Base-by-base conservation (phyloP, 345 rosid genomes). In the Camelina laxa region DNA sequence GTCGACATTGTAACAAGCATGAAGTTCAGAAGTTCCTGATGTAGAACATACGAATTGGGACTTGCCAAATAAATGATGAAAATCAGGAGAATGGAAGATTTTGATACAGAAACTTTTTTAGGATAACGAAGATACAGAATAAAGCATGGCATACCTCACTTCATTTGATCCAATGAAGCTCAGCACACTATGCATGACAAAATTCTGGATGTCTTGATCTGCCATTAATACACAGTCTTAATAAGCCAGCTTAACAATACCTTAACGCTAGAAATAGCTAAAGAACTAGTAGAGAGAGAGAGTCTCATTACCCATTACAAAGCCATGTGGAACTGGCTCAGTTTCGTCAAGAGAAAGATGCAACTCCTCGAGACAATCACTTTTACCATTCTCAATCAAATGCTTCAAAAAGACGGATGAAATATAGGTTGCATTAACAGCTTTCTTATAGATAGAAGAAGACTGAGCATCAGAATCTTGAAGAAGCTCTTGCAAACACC, bases 1-100 rank as follows among this genome's bases (percentile, higher is more conserved):
- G 99, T 87, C 61, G 99, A 87, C 97, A 95, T 90, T 1, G 91
- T 86, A 65, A 89, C 82, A 54, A 89, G 87, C 86, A 87, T 77
- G 89, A 96, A 96, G 79, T 85, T 87, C 51, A 96, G 88, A 87
- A 92, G 79, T 89, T 96, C 97, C 80, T 87, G 98, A 82, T 96
- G 99, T 73, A 91, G 84, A 68, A 81, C 76, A 74, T 87, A 87
- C 48, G 94, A 84, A 44, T 80, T 84, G 70, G 89, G 84, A 76
- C 99, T 96, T 73, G 89, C 79, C 39, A 80, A 65, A 81, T 74
- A 78, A 85, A 78, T 44, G 81, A 77, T 38, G 30, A 65, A 76
- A 72, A 80, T 77, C 75, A 84, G 79, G 76, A 63, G 39, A 61
- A 76, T 6, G 45, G 55, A 42, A 44, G n/a, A 70, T 16, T 39